Evolutionary conservation across 768 basidiomycete species (phyloP).

Genomic region (Myochromella boudieri): DNA sequence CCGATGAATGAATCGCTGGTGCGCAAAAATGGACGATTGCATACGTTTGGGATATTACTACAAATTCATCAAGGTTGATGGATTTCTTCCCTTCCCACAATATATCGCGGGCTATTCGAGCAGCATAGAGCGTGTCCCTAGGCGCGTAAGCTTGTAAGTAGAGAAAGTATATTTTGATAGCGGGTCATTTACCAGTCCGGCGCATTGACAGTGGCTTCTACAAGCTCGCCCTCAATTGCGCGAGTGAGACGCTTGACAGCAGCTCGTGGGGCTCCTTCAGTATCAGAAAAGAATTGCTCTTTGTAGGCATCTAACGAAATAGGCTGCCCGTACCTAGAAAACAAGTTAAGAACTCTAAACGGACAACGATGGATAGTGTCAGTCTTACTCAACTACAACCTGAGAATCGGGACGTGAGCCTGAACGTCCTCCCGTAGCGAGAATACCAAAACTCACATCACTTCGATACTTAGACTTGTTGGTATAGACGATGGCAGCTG

Average conservation of each 20-base stretch:
- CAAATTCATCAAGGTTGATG: slow-evolving; percentile 80
- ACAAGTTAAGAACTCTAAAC: slow-evolving; percentile 8
- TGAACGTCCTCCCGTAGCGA: slow-evolving; percentile 19
- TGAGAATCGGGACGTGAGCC: slow-evolving; percentile 23
- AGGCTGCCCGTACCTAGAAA: slow-evolving; percentile 76
- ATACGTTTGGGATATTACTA: slow-evolving; percentile 88
- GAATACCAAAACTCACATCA: slow-evolving; percentile 53
- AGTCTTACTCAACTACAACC: slow-evolving; percentile 72
- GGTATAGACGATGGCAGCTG: slow-evolving; percentile 90
- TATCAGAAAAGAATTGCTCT: slow-evolving; percentile 70
- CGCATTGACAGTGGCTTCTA: slow-evolving; percentile 84
- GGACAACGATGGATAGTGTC: slow-evolving; percentile 5
- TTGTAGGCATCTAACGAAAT: slow-evolving; percentile 75
- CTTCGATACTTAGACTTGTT: slow-evolving; percentile 96
- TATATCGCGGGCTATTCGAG: slow-evolving; percentile 89
- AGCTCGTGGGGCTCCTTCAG: slow-evolving; percentile 66
- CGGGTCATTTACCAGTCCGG: slow-evolving; percentile 77
- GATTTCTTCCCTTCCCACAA: slow-evolving; percentile 85
- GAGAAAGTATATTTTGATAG: background rate
- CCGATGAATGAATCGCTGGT: slow-evolving; percentile 9
- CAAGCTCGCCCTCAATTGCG: slow-evolving; percentile 66
- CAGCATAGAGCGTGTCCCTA: slow-evolving; percentile 89
- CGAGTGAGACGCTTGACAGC: slow-evolving; percentile 88
- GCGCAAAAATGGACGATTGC: slow-evolving; percentile 27
- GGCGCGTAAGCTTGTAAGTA: slow-evolving; percentile 5